Evolutionary conservation across 345 rosid species (phyloP), one percentile per base, ranked within the genome.

Genomic region (Geranium brycei): DNA sequence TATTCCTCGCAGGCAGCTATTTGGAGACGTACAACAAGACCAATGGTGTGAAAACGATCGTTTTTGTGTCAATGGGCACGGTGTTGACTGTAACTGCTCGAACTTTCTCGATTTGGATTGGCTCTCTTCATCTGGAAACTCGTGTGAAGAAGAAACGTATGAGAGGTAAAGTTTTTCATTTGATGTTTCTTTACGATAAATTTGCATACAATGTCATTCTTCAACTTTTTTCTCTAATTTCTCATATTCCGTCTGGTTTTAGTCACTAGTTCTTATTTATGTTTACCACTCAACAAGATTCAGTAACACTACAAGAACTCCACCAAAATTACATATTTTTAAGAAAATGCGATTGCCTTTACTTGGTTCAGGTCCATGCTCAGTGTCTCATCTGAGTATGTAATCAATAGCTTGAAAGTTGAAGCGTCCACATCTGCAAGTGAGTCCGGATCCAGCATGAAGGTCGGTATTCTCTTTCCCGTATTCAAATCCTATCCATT

Each of bases 71-170:
- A 78, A 80, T 35, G 83, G 73, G 63, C 72, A 78, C 59, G 95
- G 76, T 10, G 87, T 80, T 1, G 81, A 73, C 47, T 85, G 86
- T 71, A 81, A 76, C 73, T 84, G 83, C 71, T 74, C 86, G 61
- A 71, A 80, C 74, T 89, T 92, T 70, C 69, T 82, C 55, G 93
- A 87, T 72, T 64, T 83, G 72, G 98, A 85, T n/a, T 84, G 91
- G 91, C 77, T 82, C 62, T 93, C 97, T 72, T 90, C 99, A 62
- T 87, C 98, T 7, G 99, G 87, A 66, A 87, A 87, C 81, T 87
- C 95, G 8, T 83, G 83, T 10, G 95, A 90, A 63, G 96, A 86
- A 63, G 96, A 90, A 68, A 69, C 66, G 55, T 77, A 66, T 69
- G 87, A 79, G 66, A 87, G 97, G 97, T 93, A 80, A 23, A 56